These are phyloP conservation scores for Neonectria ditissima DNA, from an alignment of 2,329 filamentous ascomycete species.

Conservation along the genomic window DNA sequence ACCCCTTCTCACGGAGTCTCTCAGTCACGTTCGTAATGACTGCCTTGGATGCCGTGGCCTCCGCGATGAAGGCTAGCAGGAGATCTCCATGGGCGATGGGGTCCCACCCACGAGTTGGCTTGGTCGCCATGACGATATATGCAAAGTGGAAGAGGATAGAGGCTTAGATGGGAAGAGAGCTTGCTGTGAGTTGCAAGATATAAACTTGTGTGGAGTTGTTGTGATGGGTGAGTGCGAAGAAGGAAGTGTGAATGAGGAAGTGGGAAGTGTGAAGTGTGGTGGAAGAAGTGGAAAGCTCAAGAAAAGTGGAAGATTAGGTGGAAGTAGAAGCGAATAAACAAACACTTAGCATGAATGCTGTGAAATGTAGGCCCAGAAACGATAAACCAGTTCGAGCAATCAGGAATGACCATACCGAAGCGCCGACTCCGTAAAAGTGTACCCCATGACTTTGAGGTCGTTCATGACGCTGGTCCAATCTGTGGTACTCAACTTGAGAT, in stretches of 20 bases:
- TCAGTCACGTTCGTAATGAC: conserved; percentile 49
- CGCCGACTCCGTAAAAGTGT: conserved; percentile 55
- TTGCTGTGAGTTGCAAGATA: conserved; percentile 12
- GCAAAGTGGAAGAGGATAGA: conserved; percentile 10
- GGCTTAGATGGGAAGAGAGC: background rate
- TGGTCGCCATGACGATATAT: conserved; percentile 32
- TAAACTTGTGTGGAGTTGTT: conserved; percentile 1
- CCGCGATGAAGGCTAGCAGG: conserved; percentile 52
- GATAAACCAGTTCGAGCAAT: conserved; percentile 2
- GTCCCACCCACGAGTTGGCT: conserved; percentile 49
- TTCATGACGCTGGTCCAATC: conserved; percentile 54
- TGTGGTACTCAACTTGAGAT: conserved; percentile 47
- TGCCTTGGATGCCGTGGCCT: conserved; percentile 50
- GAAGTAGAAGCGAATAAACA: background rate
- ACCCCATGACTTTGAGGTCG: conserved; percentile 53
- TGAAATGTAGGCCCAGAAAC: conserved; percentile 16
- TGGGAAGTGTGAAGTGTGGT: background rate
- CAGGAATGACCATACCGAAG: conserved; percentile 51
- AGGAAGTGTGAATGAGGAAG: background rate
- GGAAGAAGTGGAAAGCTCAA: background rate
- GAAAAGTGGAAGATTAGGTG: conserved; percentile 8
- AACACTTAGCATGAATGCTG: background rate
- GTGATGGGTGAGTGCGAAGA: conserved; percentile 6
- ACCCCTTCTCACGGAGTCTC: conserved; percentile 51
- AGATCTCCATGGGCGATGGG: conserved; percentile 54